Evolutionary conservation across 2,329 filamentous ascomycete species (phyloP).

Genomic region (Monosporascus sp.): DNA sequence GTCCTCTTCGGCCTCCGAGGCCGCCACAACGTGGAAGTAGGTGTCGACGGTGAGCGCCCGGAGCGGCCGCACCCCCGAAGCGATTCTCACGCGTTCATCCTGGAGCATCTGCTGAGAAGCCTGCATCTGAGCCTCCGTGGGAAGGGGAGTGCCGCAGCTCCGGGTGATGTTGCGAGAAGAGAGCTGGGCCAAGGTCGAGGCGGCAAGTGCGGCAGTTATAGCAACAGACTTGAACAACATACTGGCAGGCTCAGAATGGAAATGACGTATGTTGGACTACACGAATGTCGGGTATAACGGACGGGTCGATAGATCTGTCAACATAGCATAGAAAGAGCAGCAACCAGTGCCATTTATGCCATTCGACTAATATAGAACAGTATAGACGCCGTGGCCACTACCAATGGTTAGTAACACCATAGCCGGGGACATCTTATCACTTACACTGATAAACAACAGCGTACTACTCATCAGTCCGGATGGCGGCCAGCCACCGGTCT

Average conservation of each 20-base stretch:
- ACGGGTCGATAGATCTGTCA: not conserved
- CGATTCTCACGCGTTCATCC: constrained; percentile 16
- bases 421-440: not conserved
- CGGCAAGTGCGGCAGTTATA: not conserved
- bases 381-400: not conserved
- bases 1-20: constrained; percentile 19
- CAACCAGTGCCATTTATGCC: not conserved
- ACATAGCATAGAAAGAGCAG: not conserved
- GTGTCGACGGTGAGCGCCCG: constrained; percentile 30
- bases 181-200: not conserved
- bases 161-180: not conserved
- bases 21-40: constrained; percentile 33
- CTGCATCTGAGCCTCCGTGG: constrained; percentile 19
- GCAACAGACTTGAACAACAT: not conserved
- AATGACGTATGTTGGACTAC: not conserved
- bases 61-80: constrained; percentile 13
- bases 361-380: not conserved
- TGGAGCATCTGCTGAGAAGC: constrained; percentile 18
- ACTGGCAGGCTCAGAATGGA: not conserved
- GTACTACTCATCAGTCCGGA: not conserved
- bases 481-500: not conserved
- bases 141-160: constrained; percentile 22
- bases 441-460: not conserved
- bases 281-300: not conserved
- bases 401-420: not conserved